A percentile compares a stretch with the other conserved stretches of the same genome.
Evolutionary conservation across 2,329 filamentous ascomycete genomes (phyloP).

Genomic region (Fusarium sp.): DNA sequence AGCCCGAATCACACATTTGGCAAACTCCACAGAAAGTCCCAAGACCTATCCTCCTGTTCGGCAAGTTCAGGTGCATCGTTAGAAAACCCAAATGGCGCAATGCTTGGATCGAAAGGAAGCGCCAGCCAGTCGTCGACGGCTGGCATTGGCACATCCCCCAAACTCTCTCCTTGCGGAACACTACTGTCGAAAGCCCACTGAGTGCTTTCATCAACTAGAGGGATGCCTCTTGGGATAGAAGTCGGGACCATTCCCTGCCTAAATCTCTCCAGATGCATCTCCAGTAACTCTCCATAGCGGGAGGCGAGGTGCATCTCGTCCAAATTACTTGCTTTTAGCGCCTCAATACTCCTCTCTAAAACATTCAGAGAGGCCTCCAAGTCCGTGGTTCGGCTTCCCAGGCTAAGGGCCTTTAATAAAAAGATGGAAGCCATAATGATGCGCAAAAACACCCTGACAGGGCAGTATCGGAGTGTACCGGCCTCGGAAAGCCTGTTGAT

Average conservation of each 20-base stretch:
- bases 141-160: neutral
- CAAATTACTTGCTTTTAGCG: constrained; percentile 11
- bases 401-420: constrained; percentile 51
- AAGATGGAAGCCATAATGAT: constrained; percentile 64
- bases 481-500: constrained; percentile 57
- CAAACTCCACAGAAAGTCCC: constrained; percentile 20
- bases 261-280: constrained; percentile 21
- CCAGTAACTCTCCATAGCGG: constrained; percentile 25
- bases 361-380: constrained; percentile 12
- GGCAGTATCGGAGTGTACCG: constrained; percentile 58
- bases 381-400: constrained; percentile 21
- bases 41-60: constrained; percentile 14
- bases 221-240: constrained; percentile 13
- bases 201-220: neutral
- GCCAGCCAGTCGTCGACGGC: constrained; percentile 10
- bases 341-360: constrained; percentile 16
- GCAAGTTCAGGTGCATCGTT: neutral
- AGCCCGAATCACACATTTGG: constrained; percentile 3
- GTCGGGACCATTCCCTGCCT: constrained; percentile 15
- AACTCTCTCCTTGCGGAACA: neutral
- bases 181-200: neutral
- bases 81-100: constrained; percentile 19
- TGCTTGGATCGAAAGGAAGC: neutral
- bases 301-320: constrained; percentile 34
- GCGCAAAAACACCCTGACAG: constrained; percentile 61